These are phyloP conservation scores for Geotrichum klebahnii DNA, from an alignment of 1,139 yeast genomes.

Conservation along the genomic window DNA sequence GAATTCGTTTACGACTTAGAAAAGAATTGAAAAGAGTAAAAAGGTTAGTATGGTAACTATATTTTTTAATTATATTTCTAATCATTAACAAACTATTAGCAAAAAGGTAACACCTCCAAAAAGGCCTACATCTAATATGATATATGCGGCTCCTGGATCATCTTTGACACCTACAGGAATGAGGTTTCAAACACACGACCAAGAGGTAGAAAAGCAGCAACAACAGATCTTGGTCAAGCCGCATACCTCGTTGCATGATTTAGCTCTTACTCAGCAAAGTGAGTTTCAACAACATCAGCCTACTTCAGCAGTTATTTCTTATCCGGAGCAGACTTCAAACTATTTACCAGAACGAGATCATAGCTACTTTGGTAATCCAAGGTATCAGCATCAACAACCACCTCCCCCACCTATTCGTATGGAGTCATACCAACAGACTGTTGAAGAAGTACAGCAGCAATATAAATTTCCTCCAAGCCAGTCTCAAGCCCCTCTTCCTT, in stretches of 20 bases:
- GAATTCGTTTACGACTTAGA: constrained; percentile 29
- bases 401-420: not conserved
- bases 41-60: constrained; percentile 12
- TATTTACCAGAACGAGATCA: too few relatives aligned
- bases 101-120: constrained; percentile 1
- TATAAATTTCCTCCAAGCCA: not conserved
- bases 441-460: not conserved
- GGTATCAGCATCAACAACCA: too few relatives aligned
- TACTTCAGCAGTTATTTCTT: too few relatives aligned
- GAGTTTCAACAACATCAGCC: too few relatives aligned
- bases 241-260: too few relatives aligned
- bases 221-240: not conserved
- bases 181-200: constrained; percentile 5
- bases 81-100: not conserved
- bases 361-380: too few relatives aligned
- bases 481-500: too few relatives aligned
- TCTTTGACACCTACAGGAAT: constrained; percentile 1
- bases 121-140: not conserved
- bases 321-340: too few relatives aligned
- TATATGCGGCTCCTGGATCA: not conserved
- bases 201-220: not conserved
- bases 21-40: constrained; percentile 25
- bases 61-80: not conserved
- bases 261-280: too few relatives aligned
- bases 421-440: not conserved